These are phyloP conservation scores for Apophysomyces sp. DNA, from an alignment of 371 early-diverging fungal genomes.

Conservation along the genomic window DNA sequence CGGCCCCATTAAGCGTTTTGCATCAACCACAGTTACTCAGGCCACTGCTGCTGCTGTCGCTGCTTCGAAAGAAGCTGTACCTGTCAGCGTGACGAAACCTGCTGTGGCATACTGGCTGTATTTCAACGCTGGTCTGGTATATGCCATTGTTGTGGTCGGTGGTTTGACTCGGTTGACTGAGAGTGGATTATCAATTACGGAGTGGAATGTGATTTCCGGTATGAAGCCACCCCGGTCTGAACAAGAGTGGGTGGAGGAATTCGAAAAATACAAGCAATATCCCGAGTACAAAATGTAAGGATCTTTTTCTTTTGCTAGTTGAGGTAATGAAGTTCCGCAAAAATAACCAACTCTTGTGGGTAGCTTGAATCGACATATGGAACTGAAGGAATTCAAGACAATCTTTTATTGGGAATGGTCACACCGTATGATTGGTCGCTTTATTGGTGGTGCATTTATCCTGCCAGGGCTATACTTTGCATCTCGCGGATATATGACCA, in stretches of 20 bases:
- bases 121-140: constrained; percentile 83
- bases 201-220: constrained; percentile 95
- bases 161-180: constrained; percentile 97
- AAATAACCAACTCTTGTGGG: neutral
- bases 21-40: neutral
- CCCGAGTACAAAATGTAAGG: constrained; percentile 93
- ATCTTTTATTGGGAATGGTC: constrained; percentile 98
- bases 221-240: constrained; percentile 89
- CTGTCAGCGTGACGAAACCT: constrained; percentile 43
- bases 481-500: constrained; percentile 73
- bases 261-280: constrained; percentile 95
- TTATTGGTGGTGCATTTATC: constrained; percentile 88
- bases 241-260: constrained; percentile 89
- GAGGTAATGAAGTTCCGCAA: too few species aligned
- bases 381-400: constrained; percentile 89
- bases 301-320: too few species aligned
- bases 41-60: neutral
- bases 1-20: neutral
- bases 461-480: constrained; percentile 89
- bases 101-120: constrained; percentile 94
- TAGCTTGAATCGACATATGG: constrained; percentile 88
- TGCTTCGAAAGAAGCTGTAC: constrained; percentile 6
- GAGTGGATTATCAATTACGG: constrained; percentile 93
- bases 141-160: constrained; percentile 93
- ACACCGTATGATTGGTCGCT: constrained; percentile 92